Conservation (phyloP, 2,329 filamentous ascomycete genomes). For the Fusarium sp. region DNA sequence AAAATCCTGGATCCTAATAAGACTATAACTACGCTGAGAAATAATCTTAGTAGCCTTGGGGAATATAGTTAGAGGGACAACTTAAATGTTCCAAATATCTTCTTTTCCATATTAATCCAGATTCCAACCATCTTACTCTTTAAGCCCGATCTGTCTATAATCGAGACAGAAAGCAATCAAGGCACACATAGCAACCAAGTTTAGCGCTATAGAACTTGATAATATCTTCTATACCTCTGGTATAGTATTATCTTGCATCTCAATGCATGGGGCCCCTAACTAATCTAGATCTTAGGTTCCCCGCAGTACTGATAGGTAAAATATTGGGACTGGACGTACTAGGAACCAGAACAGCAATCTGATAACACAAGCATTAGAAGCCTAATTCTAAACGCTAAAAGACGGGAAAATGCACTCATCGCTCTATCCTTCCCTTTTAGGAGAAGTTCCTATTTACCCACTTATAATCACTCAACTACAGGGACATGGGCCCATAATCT, state of each 20-base stretch:
- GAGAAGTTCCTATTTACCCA: neutral
- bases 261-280: neutral
- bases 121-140: neutral
- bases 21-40: neutral
- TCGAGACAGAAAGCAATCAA: neutral
- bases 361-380: neutral
- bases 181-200: neutral
- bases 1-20: neutral
- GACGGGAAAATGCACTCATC: conserved; percentile 1
- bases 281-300: neutral
- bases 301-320: too few relatives aligned
- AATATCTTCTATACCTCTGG: neutral
- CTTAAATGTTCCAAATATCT: neutral
- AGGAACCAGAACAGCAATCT: neutral
- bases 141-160: neutral
- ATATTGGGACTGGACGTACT: too few relatives aligned
- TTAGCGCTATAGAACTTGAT: neutral
- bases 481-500: neutral
- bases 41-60: neutral
- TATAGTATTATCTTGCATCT: neutral
- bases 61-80: neutral
- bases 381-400: neutral
- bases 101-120: neutral
- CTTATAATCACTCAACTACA: neutral
- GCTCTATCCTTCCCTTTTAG: neutral